Conservation (phyloP, 2,329 filamentous ascomycete species). For the Colletotrichum aenigma region DNA sequence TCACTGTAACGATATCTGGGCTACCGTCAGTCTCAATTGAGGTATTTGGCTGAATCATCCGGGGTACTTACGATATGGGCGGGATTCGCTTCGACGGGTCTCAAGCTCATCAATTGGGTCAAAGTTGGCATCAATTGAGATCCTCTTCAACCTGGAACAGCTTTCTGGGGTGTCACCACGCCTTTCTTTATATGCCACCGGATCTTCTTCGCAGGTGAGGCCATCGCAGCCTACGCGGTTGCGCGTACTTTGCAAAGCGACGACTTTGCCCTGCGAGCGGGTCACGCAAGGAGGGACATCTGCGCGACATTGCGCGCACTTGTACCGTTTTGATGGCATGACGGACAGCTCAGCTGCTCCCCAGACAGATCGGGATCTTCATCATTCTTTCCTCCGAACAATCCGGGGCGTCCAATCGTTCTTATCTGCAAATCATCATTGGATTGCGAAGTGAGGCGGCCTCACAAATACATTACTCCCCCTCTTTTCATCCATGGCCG, state of each 20-base stretch:
- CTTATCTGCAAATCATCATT: background rate
- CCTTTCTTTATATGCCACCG: background rate
- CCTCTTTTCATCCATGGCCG: background rate
- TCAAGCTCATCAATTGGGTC: background rate
- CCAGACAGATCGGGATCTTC: background rate
- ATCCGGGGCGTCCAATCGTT: background rate
- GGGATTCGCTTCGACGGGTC: background rate
- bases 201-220: background rate
- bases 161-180: background rate
- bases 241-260: background rate
- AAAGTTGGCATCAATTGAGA: background rate
- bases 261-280: background rate
- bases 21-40: background rate
- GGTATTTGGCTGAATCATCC: background rate
- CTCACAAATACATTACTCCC: background rate
- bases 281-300: background rate
- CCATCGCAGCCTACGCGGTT: background rate
- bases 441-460: background rate
- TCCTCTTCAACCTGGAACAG: background rate
- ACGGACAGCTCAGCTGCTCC: slow-evolving; percentile 14
- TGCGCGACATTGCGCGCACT: slow-evolving; percentile 14
- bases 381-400: background rate
- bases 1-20: background rate
- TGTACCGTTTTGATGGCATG: slow-evolving; percentile 1
- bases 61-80: background rate